A percentile compares a stretch with the other conserved stretches of the same genome.
Conservation (phyloP, 805 yeast species). For the Scheffersomyces lignosus region DNA sequence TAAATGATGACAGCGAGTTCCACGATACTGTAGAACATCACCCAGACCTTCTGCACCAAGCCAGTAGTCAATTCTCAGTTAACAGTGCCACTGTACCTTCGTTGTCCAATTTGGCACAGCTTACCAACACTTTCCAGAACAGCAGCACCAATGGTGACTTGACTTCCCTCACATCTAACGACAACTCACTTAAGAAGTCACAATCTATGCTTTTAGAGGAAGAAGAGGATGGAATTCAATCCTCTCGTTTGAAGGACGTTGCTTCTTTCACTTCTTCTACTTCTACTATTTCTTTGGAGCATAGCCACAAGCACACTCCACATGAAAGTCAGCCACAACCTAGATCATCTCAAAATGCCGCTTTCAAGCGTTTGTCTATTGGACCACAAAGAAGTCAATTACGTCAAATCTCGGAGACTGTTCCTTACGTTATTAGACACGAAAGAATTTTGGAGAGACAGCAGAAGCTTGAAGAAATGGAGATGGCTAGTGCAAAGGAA, state of each 20-base stretch:
- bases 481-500: conserved; percentile 74
- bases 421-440: conserved; percentile 80
- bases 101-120: conserved; percentile 61
- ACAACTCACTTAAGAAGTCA: conserved; percentile 22
- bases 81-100: conserved; percentile 43
- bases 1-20: conserved; percentile 14
- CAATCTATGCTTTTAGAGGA: conserved; percentile 40
- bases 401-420: conserved; percentile 78
- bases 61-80: background rate
- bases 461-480: conserved; percentile 75
- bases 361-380: conserved; percentile 44
- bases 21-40: conserved; percentile 26
- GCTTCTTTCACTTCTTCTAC: conserved; percentile 30
- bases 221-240: conserved; percentile 14
- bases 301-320: conserved; percentile 2
- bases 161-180: conserved; percentile 20
- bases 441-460: conserved; percentile 74
- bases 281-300: conserved; percentile 29
- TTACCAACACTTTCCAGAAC: conserved; percentile 23
- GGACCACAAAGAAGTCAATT: conserved; percentile 60
- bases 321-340: conserved; percentile 1
- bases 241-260: conserved; percentile 27
- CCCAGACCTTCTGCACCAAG: conserved; percentile 2
- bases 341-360: conserved; percentile 16
- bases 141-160: conserved; percentile 14